These are phyloP conservation scores for Cyclanthera cordifolia DNA, from an alignment of 306 rosid species.

Conservation along the genomic window DNA sequence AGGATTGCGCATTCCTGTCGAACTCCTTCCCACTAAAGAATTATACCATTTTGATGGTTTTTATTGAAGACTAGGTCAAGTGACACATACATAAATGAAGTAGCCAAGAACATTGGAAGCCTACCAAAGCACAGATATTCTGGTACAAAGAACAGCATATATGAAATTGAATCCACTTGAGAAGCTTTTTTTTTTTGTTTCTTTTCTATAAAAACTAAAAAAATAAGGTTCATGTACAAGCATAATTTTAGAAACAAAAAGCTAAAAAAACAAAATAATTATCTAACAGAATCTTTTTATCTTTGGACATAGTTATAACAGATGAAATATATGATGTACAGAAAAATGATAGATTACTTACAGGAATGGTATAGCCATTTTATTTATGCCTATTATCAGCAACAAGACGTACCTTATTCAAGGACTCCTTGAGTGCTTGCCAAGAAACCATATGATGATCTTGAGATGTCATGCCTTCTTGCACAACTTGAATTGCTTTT, in stretches of 20 bases:
- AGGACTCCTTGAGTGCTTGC: slow-evolving; percentile 83
- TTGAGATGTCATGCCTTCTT: slow-evolving; percentile 79
- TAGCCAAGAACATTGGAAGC: neutral
- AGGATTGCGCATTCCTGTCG: too few species aligned
- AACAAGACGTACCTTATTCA: slow-evolving; percentile 73
- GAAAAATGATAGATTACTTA: slow-evolving; percentile 6
- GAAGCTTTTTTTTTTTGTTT: neutral
- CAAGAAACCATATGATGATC: slow-evolving; percentile 78
- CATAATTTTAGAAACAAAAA: neutral
- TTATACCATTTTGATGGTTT: too few species aligned
- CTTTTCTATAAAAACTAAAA: neutral
- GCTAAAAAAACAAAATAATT: neutral
- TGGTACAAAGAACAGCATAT: neutral
- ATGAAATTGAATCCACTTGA: neutral
- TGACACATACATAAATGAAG: neutral
- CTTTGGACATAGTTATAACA: neutral
- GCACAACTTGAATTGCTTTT: slow-evolving; percentile 82
- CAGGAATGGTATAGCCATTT: slow-evolving; percentile 10
- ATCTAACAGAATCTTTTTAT: neutral
- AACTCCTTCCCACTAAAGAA: too few species aligned
- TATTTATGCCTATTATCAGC: slow-evolving; percentile 45
- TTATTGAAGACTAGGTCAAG: too few species aligned
- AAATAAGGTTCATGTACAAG: neutral
- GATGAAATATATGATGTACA: slow-evolving; percentile 1
- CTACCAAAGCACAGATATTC: neutral